Evolutionary conservation across 371 early-diverging fungal species (phyloP), one percentile per base, ranked within the genome.

Genomic region (Mortierella sp.): DNA sequence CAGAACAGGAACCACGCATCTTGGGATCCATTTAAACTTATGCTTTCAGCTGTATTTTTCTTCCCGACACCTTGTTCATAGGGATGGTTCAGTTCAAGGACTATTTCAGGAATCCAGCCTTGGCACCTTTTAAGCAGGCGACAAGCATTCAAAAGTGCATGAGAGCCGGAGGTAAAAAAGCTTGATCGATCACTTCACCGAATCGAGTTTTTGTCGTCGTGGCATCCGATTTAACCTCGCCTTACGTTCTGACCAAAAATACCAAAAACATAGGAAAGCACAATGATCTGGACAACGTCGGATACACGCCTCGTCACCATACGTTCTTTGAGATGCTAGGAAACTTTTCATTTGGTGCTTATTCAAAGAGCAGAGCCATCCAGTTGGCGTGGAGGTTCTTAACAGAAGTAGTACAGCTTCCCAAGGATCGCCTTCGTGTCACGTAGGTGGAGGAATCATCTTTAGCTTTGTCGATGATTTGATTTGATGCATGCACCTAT

Each of bases 291-390:
- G 92, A 92, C 62, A 90, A 93, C 68, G 92, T 92, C 3, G 94
- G 94, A 16, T 86, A 83, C 61, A 91, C 92, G 10, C 88, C 91
- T 19, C 86, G 92, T 6, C 94, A 93, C 67, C 91, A 92, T 61
- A 93, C 94, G 2, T 92, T 91, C 67, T 93, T 93, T 69, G 94
- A 93, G 78, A 93, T 93, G 94, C 78, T 93, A 57, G 94, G 94
- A 38, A 92, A 90, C 64, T 93, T 92, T 72, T 91, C 91, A 0
- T 93, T 93, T 78, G 92, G 92, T 19, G 80, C 82, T 26, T 91
- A 91, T 65, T 76, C 78, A 24, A 90, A 90, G 67, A 67, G 79
- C 12, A 83, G 81, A 39, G 90, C 90, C 1, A 91, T 92, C 24
- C 76, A 65, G 16, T 82, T 88, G 66, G 91, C 93, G 3, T 93